These are phyloP conservation scores for Clavispora asparagi DNA, from an alignment of 805 yeast species.

Conservation along the genomic window DNA sequence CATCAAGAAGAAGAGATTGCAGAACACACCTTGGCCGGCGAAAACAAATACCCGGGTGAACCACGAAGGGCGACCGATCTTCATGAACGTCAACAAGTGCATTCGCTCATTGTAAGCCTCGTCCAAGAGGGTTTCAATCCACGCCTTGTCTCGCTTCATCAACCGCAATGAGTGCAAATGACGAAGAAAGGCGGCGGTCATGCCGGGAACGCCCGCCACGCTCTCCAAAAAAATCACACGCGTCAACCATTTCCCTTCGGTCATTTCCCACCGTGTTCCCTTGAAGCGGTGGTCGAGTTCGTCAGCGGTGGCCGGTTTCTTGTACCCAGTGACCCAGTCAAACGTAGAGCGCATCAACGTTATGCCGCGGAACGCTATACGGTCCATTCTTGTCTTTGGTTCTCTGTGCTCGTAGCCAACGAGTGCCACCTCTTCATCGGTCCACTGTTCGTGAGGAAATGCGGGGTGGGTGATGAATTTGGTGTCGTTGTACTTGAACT, in stretches of 20 bases:
- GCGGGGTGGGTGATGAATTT: conserved; percentile 35
- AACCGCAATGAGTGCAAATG: conserved; percentile 62
- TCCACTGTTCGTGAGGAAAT: conserved; percentile 32
- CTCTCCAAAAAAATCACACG: conserved; percentile 61
- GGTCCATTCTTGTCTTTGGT: conserved; percentile 46
- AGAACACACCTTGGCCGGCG: conserved; percentile 67
- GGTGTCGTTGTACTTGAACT: conserved; percentile 24
- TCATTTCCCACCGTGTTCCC: conserved; percentile 48
- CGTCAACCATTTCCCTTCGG: conserved; percentile 59
- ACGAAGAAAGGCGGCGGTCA: conserved; percentile 67
- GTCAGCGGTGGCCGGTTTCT: conserved; percentile 42
- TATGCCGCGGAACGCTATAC: conserved; percentile 46
- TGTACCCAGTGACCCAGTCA: conserved; percentile 62
- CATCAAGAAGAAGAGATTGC: conserved; percentile 56
- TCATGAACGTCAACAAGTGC: conserved; percentile 66
- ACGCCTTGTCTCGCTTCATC: conserved; percentile 62
- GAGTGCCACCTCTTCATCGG: conserved; percentile 25
- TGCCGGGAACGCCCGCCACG: conserved; percentile 78
- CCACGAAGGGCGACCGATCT: conserved; percentile 58
- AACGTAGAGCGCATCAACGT: conserved; percentile 43
- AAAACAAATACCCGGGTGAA: conserved; percentile 50
- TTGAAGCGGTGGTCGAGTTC: conserved; percentile 22
- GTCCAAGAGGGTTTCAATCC: conserved; percentile 68
- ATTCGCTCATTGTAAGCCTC: conserved; percentile 78
- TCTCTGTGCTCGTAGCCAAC: conserved; percentile 49